Evolutionary conservation across 768 basidiomycete species (phyloP).

Genomic region (Nidula microcarpa): DNA sequence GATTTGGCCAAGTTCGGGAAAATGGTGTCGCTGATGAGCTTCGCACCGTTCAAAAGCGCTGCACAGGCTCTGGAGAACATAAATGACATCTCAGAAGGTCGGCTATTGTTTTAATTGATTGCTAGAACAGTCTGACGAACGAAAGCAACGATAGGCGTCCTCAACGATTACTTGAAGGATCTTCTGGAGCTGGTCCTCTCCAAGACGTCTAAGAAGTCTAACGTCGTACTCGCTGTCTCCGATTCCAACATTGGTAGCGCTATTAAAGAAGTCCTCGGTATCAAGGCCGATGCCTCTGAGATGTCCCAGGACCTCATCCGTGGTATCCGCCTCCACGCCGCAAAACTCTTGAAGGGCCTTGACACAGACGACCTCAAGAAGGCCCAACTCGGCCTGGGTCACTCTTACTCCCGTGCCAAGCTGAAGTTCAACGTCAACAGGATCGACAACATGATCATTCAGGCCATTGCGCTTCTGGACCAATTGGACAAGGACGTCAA

Average conservation of each 20-base stretch:
- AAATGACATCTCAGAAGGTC: constrained; percentile 95
- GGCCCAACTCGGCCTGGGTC: constrained; percentile 94
- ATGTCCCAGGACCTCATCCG: constrained; percentile 82
- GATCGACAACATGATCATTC: constrained; percentile 99
- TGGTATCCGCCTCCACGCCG: constrained; percentile 87
- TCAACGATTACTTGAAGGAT: constrained; percentile 80
- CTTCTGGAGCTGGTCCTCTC: constrained; percentile 86
- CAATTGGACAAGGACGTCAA: constrained; percentile 99
- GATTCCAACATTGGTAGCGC: constrained; percentile 72
- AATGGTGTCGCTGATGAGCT: constrained; percentile 88
- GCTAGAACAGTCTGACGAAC: not conserved
- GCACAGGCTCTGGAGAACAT: constrained; percentile 93
- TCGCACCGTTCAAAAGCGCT: constrained; percentile 91
- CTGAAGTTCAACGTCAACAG: constrained; percentile 98
- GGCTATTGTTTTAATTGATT: constrained; percentile 14
- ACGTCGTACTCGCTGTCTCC: constrained; percentile 73
- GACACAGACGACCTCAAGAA: constrained; percentile 85
- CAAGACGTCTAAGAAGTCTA: constrained; percentile 67
- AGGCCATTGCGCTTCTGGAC: constrained; percentile 96
- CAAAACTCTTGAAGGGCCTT: constrained; percentile 86
- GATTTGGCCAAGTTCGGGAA: constrained; percentile 88
- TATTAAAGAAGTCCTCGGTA: constrained; percentile 68
- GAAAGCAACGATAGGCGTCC: constrained; percentile 50
- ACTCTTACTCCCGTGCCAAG: constrained; percentile 96
- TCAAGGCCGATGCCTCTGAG: constrained; percentile 82